Conservation (phyloP, 192 early-diverging fungal genomes). For the Backusella luteola region DNA sequence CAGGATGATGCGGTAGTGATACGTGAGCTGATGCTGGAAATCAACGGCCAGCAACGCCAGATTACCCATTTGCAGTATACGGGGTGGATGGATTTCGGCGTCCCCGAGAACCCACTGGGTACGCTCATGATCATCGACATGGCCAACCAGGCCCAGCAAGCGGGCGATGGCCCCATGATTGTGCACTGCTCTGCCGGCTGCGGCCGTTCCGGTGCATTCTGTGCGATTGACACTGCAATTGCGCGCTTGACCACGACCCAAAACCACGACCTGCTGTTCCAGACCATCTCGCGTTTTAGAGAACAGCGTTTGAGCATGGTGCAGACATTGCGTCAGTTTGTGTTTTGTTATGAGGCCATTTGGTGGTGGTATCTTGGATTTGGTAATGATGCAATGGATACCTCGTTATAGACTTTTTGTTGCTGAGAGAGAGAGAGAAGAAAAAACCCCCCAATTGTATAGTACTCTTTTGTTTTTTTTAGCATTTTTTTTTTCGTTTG, state of each 20-base stretch:
- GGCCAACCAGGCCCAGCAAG: slow-evolving; percentile 30
- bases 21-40: slow-evolving; percentile 47
- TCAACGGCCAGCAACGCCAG: slow-evolving; percentile 7
- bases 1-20: slow-evolving; percentile 56
- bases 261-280: slow-evolving; percentile 52
- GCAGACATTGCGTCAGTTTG: slow-evolving; percentile 79
- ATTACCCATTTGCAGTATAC: slow-evolving; percentile 85
- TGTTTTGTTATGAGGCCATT: slow-evolving; percentile 82
- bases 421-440: background rate
- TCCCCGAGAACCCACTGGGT: slow-evolving; percentile 64
- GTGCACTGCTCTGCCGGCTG: slow-evolving; percentile 59
- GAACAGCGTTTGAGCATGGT: slow-evolving; percentile 82
- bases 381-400: background rate
- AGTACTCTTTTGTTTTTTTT: slow-evolving; percentile 6
- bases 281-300: slow-evolving; percentile 64
- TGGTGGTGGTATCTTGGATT: slow-evolving; percentile 48
- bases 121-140: slow-evolving; percentile 58
- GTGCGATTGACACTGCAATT: slow-evolving; percentile 54
- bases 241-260: slow-evolving; percentile 33
- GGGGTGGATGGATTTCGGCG: slow-evolving; percentile 90
- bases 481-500: slow-evolving; percentile 31
- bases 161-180: slow-evolving; percentile 21
- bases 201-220: slow-evolving; percentile 61
- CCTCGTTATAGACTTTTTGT: background rate
- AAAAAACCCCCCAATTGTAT: no score